Evolutionary conservation across 257 asterid species (phyloP), one percentile per base, ranked within the genome.

Genomic region (Nicotiana otophora): DNA sequence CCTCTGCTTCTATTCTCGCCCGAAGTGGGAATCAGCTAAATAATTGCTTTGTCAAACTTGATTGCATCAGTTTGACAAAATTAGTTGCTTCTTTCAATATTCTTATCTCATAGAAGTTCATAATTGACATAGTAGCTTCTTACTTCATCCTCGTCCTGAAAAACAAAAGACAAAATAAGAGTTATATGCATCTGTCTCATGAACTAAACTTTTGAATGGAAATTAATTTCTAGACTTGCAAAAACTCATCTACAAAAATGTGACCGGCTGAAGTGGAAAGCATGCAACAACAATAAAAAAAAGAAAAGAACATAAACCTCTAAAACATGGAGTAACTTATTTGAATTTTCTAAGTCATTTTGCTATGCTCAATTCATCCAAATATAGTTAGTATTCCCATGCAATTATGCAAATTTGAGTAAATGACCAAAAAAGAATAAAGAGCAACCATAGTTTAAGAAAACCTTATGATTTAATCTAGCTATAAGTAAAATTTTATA

Each of bases 181-280:
- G 19, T 19, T 10, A 69, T 67, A 1, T 67, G 51, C 26, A 36
- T 31, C 74, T 66, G 34, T 5, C 75, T 67, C 34, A 7, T 67
- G 28, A 17, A 67, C 34, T 31, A 36, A 36, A 36, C 2, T 36
- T 5, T 36, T 36, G 9, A 31, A 31, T 31, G 34, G 36, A 36
- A 84, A 42, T 53, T 81, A 81, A 85, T 78, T 64, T 69, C 51
- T 54, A 20, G 64, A 74, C 10, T 14, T 46, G 3, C 23, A 53
- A 11, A 55, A 60, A 54, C 36, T 62, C 19, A 65, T 34, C 36
- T n/a, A 80, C 62, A 57, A 74, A 31, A 9, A 58, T 31, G 67
- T 72, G 80, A 7, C 62, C 7, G 26, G 79, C 39, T 48, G 61
- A 10, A 74, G 23, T 23, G 51, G 26, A 33, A 74, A 20, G 23